Base-by-base conservation (phyloP, 2,329 filamentous ascomycete genomes). In the Botrytis deweyae region DNA sequence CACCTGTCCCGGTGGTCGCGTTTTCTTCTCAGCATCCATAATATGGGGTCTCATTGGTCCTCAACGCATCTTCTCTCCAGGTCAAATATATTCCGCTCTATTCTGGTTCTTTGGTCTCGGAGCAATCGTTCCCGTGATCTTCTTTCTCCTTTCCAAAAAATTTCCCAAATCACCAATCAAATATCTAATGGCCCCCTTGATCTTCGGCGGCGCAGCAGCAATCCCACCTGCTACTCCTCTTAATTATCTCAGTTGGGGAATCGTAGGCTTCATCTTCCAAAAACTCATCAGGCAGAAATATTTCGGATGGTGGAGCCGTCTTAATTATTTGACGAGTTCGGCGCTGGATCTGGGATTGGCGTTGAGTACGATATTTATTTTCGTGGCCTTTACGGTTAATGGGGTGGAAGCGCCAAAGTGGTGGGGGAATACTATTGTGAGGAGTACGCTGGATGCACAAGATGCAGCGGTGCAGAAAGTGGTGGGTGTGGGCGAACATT, bases 41-140 rank as follows among this genome's bases (percentile, higher is more conserved):
- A 88, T 93, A 78, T 93, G 91, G 92, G 92, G 92, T 74, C 86
- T 90, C 72, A 92, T 94, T 75, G 92, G 92, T 0, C 92, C 92
- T 0, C 67, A 70, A 33, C 44, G 29, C 93, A 85, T 78, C 69
- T 85, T 44, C 64, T 67, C 75, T 20, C 22, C 62, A 1, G 76
- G 66, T 12, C 79, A 78, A 1, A 73, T 72, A 1, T 81, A 81
- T 73, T 74, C 69, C 58, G 80, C 77, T 77, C 78, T 82, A 16
- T 80, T 78, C 74, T 81, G 77, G 58, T 78, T 77, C 14, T 81
- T 81, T 71, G 65, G 80, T 0, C 66, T 80, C 44, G 80, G 81
- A 5, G 79, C 80, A 12, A 75, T 76, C 40, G 72, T 78, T 36
- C 78, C 80, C 10, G 49, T 73, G 33, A 14, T 78, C 4, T 73